Base-by-base conservation (phyloP, 352 stramenopile species). In the Pythium sp. region DNA sequence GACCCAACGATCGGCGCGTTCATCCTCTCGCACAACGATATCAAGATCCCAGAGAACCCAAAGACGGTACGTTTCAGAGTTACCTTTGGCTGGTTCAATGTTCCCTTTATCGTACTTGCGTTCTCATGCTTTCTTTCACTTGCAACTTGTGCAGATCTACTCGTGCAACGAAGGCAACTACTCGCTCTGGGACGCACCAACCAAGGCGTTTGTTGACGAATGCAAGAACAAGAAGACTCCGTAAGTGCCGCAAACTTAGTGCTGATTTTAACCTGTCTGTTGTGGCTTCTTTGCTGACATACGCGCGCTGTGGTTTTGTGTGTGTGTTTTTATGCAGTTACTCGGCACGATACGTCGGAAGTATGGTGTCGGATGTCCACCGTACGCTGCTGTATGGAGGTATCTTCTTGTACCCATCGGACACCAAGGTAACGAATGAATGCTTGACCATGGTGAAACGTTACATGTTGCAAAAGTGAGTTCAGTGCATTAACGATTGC, bases 321-420 rank as follows among this genome's bases (percentile, higher is more conserved):
- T 57, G 22, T 14, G 24, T 46, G 2, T 24, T 12, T 15, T 30
- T 26, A 5, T 59, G 18, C 60, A 80, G 74, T 46, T 99, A 98
- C 84, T 84, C 91, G 36, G 90, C 94, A 30, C 93, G 97, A 66
- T 99, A 99, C 78, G 96, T 99, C 46, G 98, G 98, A 24, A 98
- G 90, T 76, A 99, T 99, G 97, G 97, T 99, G 64, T 98, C 97
- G 38, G 98, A 99, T 69, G 97, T 99, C 64, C 98, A 99, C 86
- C 95, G 97, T 64, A 99, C 97, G 41, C 90, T 99, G 34, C 78
- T 99, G 60, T 99, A 99, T 77, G 97, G 97, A 71, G 98, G 98
- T 56, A 98, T 99, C 72, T 99, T 98, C 79, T 74, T 99, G 59
- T 99, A 99, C 85, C 97, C 97, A 36, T 91, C 94, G 11, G 97